A percentile compares a stretch with the other conserved stretches of the same genome.
Evolutionary conservation across 1,284 basidiomycete species (phyloP).

Genomic region (Apiotrichum porosum): DNA sequence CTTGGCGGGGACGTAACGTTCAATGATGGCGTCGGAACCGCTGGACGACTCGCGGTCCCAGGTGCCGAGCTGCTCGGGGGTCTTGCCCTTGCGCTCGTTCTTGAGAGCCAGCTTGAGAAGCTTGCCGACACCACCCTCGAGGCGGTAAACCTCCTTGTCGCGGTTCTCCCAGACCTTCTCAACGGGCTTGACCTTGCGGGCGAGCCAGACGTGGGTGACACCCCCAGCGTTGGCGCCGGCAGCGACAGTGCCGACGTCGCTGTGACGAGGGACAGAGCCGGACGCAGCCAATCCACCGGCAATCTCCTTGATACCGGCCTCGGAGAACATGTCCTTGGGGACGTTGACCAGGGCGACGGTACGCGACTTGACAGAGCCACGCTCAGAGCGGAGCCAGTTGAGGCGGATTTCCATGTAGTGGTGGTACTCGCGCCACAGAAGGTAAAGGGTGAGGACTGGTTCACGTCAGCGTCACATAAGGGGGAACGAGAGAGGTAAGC

Average conservation of each 20-base stretch:
- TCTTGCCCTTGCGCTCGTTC: conserved; percentile 50
- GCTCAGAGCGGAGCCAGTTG: conserved; percentile 74
- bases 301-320: conserved; percentile 55
- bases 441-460: conserved; percentile 74
- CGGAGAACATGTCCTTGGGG: conserved; percentile 65
- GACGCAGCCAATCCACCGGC: conserved; percentile 38
- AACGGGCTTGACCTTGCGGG: conserved; percentile 73
- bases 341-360: conserved; percentile 87
- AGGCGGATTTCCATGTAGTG: conserved; percentile 79
- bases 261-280: conserved; percentile 21
- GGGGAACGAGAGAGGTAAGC: neutral
- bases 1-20: conserved; percentile 48
- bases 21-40: conserved; percentile 42
- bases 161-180: conserved; percentile 78
- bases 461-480: neutral
- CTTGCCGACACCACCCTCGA: conserved; percentile 78
- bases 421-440: conserved; percentile 72
- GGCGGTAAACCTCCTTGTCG: conserved; percentile 64
- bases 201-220: conserved; percentile 81
- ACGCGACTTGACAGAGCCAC: conserved; percentile 70
- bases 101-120: conserved; percentile 72
- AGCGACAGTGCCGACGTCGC: conserved; percentile 11
- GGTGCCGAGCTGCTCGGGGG: conserved; percentile 46
- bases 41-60: conserved; percentile 11
- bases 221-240: conserved; percentile 63